phyloP scores from a whole-genome alignment of 495 filamentous ascomycete genomes.

The Trypethelium eluteriae region DNA sequence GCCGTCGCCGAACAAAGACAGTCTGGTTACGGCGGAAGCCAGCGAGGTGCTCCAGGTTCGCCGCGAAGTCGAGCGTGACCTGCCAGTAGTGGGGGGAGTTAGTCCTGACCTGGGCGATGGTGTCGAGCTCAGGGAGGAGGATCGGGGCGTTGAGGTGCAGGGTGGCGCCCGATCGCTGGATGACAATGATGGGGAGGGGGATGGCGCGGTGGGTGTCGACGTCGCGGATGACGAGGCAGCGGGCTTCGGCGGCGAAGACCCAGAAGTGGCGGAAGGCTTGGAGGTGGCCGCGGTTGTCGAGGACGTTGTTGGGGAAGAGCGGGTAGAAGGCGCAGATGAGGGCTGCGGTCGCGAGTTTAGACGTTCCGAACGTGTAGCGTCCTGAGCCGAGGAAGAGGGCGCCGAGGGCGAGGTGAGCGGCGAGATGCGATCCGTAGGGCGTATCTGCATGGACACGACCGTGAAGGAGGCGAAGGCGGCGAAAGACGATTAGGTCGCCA shows the following conservation, averaged over 20 bases:
- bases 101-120: conserved; percentile 60
- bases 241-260: conserved; percentile 84
- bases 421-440: conserved; percentile 88
- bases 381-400: conserved; percentile 87
- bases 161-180: conserved; percentile 43
- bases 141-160: conserved; percentile 49
- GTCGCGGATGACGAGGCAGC: conserved; percentile 80
- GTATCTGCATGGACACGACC: conserved; percentile 78
- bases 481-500: conserved; percentile 80
- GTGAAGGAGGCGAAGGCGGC: conserved; percentile 80
- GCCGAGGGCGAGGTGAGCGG: conserved; percentile 84
- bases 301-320: conserved; percentile 75
- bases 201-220: conserved; percentile 73
- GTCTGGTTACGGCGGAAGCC: conserved; percentile 70
- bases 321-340: conserved; percentile 92
- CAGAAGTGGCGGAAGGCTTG: conserved; percentile 98
- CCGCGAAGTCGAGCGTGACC: conserved; percentile 67
- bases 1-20: conserved; percentile 72
- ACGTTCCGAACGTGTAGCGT: conserved; percentile 84
- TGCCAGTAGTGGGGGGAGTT: conserved; percentile 73
- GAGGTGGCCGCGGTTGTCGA: conserved; percentile 88
- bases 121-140: conserved; percentile 70
- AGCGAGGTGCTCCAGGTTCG: conserved; percentile 54
- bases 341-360: conserved; percentile 73
- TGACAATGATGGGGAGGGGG: conserved; percentile 58